A percentile compares a stretch with the other conserved stretches of the same genome.
These are phyloP conservation scores for Spizellomyces sp. DNA, from an alignment of 192 early-diverging fungal genomes.

Conservation along the genomic window DNA sequence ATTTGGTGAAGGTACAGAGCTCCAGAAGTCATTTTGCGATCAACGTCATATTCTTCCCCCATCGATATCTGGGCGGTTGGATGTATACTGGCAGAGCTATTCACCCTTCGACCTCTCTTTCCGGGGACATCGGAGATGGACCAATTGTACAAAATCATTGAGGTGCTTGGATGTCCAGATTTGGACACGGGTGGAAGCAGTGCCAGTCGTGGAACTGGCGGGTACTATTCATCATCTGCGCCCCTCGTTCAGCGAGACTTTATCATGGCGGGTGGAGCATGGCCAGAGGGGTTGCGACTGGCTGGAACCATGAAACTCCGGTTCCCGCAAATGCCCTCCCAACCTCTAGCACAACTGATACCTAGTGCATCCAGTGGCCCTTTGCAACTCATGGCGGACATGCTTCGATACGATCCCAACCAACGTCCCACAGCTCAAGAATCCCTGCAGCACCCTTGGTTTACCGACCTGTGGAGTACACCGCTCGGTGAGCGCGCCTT, in stretches of 20 bases:
- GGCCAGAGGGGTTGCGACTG: conserved; percentile 53
- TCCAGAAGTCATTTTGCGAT: conserved; percentile 89
- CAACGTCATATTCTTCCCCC: conserved; percentile 80
- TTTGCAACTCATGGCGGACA: conserved; percentile 65
- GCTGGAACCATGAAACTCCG: conserved; percentile 57
- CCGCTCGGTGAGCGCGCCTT: conserved; percentile 20
- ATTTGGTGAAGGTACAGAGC: conserved; percentile 78
- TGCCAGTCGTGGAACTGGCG: neutral
- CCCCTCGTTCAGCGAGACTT: conserved; percentile 8
- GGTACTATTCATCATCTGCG: conserved; percentile 7
- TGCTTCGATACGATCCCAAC: conserved; percentile 80
- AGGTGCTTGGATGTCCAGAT: conserved; percentile 76
- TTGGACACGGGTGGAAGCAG: neutral
- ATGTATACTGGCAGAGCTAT: conserved; percentile 88
- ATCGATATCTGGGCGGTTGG: conserved; percentile 98
- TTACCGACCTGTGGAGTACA: conserved; percentile 42
- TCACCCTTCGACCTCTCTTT: conserved; percentile 85
- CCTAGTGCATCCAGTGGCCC: conserved; percentile 58
- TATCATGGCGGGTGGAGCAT: conserved; percentile 48
- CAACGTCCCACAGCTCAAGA: conserved; percentile 74
- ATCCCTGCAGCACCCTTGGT: conserved; percentile 68
- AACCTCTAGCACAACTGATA: conserved; percentile 59
- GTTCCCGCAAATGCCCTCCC: conserved; percentile 42
- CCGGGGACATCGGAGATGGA: conserved; percentile 94
- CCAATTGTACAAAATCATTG: conserved; percentile 84